These are phyloP conservation scores for Starmerella asiatica DNA, from an alignment of 805 yeast species.

Conservation along the genomic window DNA sequence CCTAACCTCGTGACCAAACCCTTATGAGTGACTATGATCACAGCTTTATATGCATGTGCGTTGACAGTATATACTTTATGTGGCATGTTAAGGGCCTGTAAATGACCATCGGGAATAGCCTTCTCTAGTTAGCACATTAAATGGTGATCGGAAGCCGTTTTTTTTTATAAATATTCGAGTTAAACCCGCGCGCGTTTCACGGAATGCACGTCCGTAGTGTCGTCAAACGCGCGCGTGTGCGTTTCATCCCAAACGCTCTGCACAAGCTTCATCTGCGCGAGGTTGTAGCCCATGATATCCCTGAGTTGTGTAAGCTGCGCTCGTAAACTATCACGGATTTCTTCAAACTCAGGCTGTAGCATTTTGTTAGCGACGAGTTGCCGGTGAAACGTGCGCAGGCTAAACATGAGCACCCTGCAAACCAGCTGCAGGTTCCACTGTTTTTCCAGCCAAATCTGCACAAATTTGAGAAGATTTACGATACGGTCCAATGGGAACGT, in stretches of 20 bases:
- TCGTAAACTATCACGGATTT: conserved; percentile 52
- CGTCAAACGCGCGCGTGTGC: conserved; percentile 31
- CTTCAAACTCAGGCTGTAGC: conserved; percentile 43
- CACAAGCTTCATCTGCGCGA: conserved; percentile 65
- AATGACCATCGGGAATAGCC: too few species aligned
- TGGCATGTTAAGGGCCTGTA: too few species aligned
- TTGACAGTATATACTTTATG: too few species aligned
- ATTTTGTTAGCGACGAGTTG: conserved; percentile 46
- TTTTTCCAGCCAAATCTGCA: conserved; percentile 55
- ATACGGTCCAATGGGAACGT: conserved; percentile 85
- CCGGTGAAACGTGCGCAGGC: conserved; percentile 57
- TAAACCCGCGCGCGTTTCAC: too few species aligned
- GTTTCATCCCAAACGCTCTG: conserved; percentile 65
- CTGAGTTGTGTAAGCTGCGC: conserved; percentile 38
- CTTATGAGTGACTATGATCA: too few species aligned
- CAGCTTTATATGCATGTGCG: too few species aligned
- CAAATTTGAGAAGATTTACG: conserved; percentile 51
- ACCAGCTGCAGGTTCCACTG: conserved; percentile 45
- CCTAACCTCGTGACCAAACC: too few species aligned
- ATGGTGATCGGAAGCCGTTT: too few species aligned
- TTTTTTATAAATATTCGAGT: too few species aligned
- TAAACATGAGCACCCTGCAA: conserved; percentile 62
- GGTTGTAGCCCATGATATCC: conserved; percentile 63
- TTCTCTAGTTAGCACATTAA: too few species aligned
- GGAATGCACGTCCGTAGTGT: too few species aligned